Evolutionary conservation across 2,329 filamentous ascomycete species (phyloP).

Genomic region (Fusarium sp.): DNA sequence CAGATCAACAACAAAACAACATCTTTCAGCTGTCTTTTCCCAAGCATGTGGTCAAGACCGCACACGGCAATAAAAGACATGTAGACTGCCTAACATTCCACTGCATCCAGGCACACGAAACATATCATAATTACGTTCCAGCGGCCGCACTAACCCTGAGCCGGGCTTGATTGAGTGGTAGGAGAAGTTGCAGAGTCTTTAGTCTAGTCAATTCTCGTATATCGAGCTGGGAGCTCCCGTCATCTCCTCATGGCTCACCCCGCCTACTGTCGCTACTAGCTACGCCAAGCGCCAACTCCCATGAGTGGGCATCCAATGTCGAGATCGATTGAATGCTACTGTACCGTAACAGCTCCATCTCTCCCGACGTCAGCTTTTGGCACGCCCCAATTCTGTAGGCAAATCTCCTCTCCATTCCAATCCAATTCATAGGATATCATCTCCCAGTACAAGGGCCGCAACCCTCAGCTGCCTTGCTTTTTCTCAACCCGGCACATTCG

Average conservation of each 20-base stretch:
- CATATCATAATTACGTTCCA: conserved; percentile 23
- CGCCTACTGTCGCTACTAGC: conserved; percentile 1
- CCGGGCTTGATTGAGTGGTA: conserved; percentile 9
- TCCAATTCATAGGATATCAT: conserved; percentile 1
- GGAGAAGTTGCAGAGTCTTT: not conserved
- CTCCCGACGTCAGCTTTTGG: conserved; percentile 12
- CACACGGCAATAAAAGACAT: not conserved
- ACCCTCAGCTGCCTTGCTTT: conserved; percentile 9
- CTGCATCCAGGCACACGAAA: conserved; percentile 4
- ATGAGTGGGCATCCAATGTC: conserved; percentile 10
- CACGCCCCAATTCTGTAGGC: not conserved
- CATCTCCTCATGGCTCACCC: conserved; percentile 7
- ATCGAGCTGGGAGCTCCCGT: conserved; percentile 12
- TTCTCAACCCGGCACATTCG: not conserved
- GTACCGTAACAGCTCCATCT: not conserved
- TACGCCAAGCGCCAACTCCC: not conserved
- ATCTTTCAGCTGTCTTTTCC: not conserved
- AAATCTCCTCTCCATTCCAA: conserved; percentile 32
- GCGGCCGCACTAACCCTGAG: conserved; percentile 19
- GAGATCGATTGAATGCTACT: not conserved
- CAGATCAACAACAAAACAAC: not conserved
- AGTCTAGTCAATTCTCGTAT: conserved; percentile 26
- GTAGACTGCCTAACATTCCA: conserved; percentile 19
- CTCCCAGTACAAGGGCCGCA: conserved; percentile 16
- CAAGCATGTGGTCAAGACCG: not conserved